Evolutionary conservation across 2,329 filamentous ascomycete genomes (phyloP).

Genomic region (Cercospora brassicicola): DNA sequence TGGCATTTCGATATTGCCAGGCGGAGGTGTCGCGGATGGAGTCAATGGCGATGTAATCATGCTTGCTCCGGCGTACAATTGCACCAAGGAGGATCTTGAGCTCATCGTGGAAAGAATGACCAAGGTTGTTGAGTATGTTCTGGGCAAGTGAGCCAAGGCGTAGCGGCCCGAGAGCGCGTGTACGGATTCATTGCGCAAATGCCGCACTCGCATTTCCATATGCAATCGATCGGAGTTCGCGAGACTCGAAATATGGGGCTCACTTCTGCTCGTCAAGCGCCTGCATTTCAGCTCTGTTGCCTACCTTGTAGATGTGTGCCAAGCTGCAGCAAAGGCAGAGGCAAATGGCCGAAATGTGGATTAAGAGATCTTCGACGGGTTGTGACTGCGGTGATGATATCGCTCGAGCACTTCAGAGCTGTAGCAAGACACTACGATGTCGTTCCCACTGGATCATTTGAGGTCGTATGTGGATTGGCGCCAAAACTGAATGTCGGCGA

Average conservation of each 20-base stretch:
- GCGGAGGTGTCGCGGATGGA: slow-evolving; percentile 59
- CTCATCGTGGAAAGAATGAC: slow-evolving; percentile 53
- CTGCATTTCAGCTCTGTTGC: not conserved
- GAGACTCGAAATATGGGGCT: not conserved
- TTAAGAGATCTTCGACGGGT: no score
- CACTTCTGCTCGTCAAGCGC: not conserved
- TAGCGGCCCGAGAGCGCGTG: not conserved
- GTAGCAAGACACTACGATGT: no score
- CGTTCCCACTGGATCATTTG: no score
- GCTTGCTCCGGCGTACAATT: slow-evolving; percentile 65
- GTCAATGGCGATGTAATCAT: slow-evolving; percentile 60
- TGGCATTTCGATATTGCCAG: slow-evolving; percentile 61
- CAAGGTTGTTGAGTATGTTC: slow-evolving; percentile 53
- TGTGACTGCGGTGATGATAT: no score
- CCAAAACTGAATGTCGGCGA: no score
- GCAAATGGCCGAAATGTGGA: not conserved
- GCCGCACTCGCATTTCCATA: not conserved
- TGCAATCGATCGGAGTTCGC: not conserved
- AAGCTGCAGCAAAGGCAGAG: not conserved
- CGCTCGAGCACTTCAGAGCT: no score
- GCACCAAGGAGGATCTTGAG: slow-evolving; percentile 57
- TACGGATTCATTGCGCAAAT: not conserved
- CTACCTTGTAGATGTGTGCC: not conserved
- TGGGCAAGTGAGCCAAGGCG: slow-evolving; percentile 23
- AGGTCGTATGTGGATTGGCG: no score